A percentile compares a stretch with the other conserved stretches of the same genome.
These are phyloP conservation scores for Phycomyces blakesleeanus DNA, from an alignment of 192 early-diverging fungal genomes.

Conservation along the genomic window DNA sequence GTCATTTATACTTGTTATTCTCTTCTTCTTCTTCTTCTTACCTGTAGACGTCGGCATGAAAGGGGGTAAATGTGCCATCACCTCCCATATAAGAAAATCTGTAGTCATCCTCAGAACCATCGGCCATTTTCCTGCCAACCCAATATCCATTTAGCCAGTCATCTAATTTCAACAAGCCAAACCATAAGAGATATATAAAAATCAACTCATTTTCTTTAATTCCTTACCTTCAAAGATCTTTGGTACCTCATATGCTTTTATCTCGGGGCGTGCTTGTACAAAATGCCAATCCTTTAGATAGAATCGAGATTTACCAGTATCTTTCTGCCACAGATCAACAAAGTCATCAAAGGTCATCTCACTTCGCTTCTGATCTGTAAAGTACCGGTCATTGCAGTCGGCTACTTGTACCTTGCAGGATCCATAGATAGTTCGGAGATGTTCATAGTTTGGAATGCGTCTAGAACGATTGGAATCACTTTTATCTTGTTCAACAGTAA, in stretches of 20 bases:
- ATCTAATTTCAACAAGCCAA: too few species aligned
- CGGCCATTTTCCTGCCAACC: conserved; percentile 7
- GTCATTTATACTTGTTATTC: too few species aligned
- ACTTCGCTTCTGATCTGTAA: conserved; percentile 59
- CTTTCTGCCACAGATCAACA: conserved; percentile 45
- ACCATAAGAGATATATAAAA: too few species aligned
- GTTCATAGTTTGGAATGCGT: conserved; percentile 38
- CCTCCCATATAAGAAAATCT: conserved; percentile 73
- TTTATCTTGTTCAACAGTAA: conserved; percentile 12
- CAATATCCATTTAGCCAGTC: conserved; percentile 74
- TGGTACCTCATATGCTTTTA: conserved; percentile 41
- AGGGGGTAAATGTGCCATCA: conserved; percentile 66
- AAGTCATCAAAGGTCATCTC: conserved; percentile 55
- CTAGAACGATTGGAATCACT: conserved; percentile 13
- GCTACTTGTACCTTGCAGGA: conserved; percentile 54
- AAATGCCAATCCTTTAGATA: conserved; percentile 80
- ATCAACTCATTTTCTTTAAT: too few species aligned
- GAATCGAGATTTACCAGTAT: conserved; percentile 3
- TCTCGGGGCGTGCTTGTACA: conserved; percentile 37
- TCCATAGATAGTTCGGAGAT: conserved; percentile 38
- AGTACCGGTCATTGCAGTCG: conserved; percentile 52
- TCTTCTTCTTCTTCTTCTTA: too few species aligned
- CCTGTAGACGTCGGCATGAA: conserved; percentile 75
- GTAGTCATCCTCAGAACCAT: conserved; percentile 62
- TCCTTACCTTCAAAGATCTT: conserved; percentile 43